Evolutionary conservation across 371 early-diverging fungal species (phyloP), one percentile per base, ranked within the genome.

Genomic region (Haplosporangium sp.): DNA sequence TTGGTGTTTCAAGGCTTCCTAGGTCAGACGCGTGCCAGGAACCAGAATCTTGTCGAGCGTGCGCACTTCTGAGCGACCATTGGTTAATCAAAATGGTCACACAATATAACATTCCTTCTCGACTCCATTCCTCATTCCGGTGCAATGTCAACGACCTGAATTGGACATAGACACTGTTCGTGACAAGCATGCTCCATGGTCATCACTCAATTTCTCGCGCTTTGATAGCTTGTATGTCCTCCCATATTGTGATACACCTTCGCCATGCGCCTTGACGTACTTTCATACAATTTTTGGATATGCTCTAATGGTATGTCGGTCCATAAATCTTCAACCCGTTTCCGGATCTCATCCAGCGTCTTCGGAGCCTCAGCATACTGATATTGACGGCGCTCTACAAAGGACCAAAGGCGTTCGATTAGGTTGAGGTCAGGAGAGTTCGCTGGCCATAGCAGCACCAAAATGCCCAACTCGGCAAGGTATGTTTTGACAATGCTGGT

Each of bases 391-490:
- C 16, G 48, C 38, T 67, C 60, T 5, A 67, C 5, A 11, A 59
- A 37, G 5, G 1, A 0, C 67, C 60, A 59, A n/a, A 67, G n/a
- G 18, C 60, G 20, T 52, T 79, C 73, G 18, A 79, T 79, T 6
- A 66, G 74, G 43, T 23, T 65, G 57, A 65, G 52, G 58, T 65
- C 57, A 0, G 65, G 65, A 13, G 65, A 65, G 40, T 64, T 55
- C 0, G 58, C 36, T 21, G 65, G 65, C 65, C 65, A 51, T 3
- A n/a, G 21, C 14, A 58, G 56, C 20, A 68, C 43, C 13, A 47
- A 41, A 53, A 71, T 18, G n/a, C 36, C 37, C 57, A 52, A 1
- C 62, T 43, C 1, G 11, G 20, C 23, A 74, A 55, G 55, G 43
- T 64, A 42, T 59, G 57, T 16, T 20, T 14, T 4, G 10, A 62